Evolutionary conservation across 2,329 filamentous ascomycete genomes (phyloP), one percentile per base, ranked within the genome.

Genomic region (Calonectria fujianensis): DNA sequence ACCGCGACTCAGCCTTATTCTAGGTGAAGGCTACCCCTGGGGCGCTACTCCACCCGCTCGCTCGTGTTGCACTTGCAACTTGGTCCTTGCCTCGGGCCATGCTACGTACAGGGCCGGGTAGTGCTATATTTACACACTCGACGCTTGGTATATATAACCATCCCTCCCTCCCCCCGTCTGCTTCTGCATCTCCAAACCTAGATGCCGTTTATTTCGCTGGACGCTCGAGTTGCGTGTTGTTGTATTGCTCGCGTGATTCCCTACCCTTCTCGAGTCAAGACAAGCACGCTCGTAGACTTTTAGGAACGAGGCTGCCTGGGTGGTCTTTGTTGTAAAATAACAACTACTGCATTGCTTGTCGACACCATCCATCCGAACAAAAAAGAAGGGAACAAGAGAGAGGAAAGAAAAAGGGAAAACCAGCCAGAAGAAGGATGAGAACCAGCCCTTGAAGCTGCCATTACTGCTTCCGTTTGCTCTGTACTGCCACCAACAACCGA

Each of bases 1-100:
- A 67, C 65, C 67, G 66, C 77, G 76, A 73, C 79, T 80, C 79
- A 80, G 79, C 79, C 79, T 81, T 80, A 80, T 75, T 80, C 74
- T 61, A 61, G 76, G 75, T 79, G 74, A 78, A 77, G 61, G 72
- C 52, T 72, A 39, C 70, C 70, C 61, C 72, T 39, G 61, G 64
- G 52, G 41, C 70, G 51, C 54, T 73, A 57, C 75, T 76, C 76
- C 75, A 77, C 77, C 70, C 74, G 76, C 78, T 75, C 70, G 74
- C 70, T 79, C 79, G 76, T 76, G 74, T 74, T 77, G 63, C 69
- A 72, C 77, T 52, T 52, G 41, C 24, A 27, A 27, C 64, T 67
- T 61, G 68, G 41, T 52, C 72, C 65, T 76, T 63, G 63, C 70
- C 64, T 70, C 50, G 77, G 74, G 70, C 70, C 61, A 69, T 29